Conservation (phyloP, 2,329 filamentous ascomycete genomes). For the Nigrograna mackinnonii region DNA sequence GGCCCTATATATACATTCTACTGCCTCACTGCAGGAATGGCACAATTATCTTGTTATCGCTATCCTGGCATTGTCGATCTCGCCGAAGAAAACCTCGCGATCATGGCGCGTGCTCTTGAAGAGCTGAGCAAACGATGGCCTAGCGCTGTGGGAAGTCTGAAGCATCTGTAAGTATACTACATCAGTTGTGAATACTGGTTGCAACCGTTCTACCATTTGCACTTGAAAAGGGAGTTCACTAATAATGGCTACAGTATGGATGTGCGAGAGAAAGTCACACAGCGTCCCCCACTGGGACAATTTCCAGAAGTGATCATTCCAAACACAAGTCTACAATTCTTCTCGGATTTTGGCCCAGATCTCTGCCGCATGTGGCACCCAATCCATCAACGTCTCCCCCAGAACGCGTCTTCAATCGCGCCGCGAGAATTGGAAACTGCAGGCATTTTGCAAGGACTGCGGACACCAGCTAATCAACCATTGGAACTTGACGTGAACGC, state of each 20-base stretch:
- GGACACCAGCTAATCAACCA: constrained; percentile 23
- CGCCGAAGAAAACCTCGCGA: constrained; percentile 30
- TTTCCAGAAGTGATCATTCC: constrained; percentile 33
- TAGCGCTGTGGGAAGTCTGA: constrained; percentile 32
- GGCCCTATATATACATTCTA: constrained; percentile 48
- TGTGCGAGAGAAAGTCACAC: constrained; percentile 32
- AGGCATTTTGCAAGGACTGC: constrained; percentile 31
- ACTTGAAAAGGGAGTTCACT: too few species aligned
- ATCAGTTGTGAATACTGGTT: too few species aligned
- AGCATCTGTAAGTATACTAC: constrained; percentile 27
- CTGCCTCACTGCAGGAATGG: constrained; percentile 43
- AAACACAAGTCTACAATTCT: constrained; percentile 27
- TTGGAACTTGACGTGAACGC: constrained; percentile 21
- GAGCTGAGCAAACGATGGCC: constrained; percentile 36
- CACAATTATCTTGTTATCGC: constrained; percentile 43
- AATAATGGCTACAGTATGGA: constrained; percentile 18
- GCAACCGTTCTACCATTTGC: too few species aligned
- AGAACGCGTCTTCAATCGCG: constrained; percentile 18
- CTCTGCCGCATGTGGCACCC: constrained; percentile 35
- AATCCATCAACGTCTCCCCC: constrained; percentile 22
- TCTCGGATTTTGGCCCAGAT: constrained; percentile 34
- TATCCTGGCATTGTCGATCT: constrained; percentile 32
- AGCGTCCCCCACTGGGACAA: constrained; percentile 25
- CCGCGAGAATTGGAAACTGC: constrained; percentile 34
- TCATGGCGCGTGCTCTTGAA: constrained; percentile 30